Evolutionary conservation across 2,329 filamentous ascomycete species (phyloP), one percentile per base, ranked within the genome.

Genomic region (Aspergillus sp.): DNA sequence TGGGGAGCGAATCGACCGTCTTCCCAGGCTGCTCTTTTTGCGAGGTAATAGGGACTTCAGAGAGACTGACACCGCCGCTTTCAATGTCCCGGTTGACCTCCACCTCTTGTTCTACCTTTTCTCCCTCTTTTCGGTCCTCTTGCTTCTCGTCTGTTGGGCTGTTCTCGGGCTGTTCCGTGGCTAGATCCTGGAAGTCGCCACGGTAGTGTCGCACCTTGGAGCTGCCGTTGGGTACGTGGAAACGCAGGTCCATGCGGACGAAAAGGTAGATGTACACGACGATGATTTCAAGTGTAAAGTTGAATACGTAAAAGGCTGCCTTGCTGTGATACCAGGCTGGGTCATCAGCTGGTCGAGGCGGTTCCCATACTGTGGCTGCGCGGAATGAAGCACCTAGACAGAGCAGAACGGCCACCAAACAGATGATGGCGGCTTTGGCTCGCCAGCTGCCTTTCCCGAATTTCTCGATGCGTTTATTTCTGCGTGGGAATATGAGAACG

Each of bases 221-320:
- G 19, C 19, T 19, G 19, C 85, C 84, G 60, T 93, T 71, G 1
- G 87, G 87, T 26, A 93, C 70, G 59, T 85, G 76, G 69, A 91
- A 94, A 34, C 86, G 78, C 48, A 76, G 74, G 62, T 95, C 90
- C 48, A 93, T 82, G 29, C 89, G 77, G 13, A 76, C 65, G 11
- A 85, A 58, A 0, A 83, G 75, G 65, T 87, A 91, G 7, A 83
- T 68, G 42, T 75, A 77, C 5, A 91, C 75, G 32, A 89, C 81
- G 26, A 85, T 59, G 33, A 90, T 69, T 66, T 95, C 90, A 32
- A 90, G 73, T 11, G 70, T 71, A 59, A 87, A 94, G 68, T 88
- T 86, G 71, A 93, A 87, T 59, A 82, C 68, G 69, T 93, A 95
- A 71, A 89, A 95, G 56, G 78, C 81, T 2, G 82, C 78, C 61